Conservation (phyloP, 192 early-diverging fungal species). For the Diversispora epigaea region DNA sequence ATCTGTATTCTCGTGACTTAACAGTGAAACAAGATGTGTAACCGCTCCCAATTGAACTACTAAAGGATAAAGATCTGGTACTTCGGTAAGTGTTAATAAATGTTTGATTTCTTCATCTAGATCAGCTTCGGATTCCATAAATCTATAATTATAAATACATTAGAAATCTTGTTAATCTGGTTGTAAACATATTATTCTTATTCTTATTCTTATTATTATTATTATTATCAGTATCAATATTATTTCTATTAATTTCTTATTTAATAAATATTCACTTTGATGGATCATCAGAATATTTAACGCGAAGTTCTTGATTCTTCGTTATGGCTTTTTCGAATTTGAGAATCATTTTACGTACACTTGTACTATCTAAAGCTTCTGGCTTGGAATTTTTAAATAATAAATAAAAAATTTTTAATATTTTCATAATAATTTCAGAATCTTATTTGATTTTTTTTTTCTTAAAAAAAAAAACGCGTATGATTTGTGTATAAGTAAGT, state of each 20-base stretch:
- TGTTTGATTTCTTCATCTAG: conserved; percentile 87
- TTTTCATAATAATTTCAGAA: too few relatives aligned
- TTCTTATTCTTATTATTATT: not conserved
- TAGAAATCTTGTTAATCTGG: too few relatives aligned
- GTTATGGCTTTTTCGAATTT: conserved; percentile 83
- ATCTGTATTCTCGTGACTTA: conserved; percentile 94
- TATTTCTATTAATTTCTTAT: not conserved
- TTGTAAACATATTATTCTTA: not conserved
- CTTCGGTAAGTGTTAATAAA: conserved; percentile 72
- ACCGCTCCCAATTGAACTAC: conserved; percentile 70
- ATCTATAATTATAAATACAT: conserved; percentile 44
- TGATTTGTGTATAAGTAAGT: not conserved
- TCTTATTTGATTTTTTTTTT: not conserved
- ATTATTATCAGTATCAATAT: not conserved
- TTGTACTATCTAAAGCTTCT: conserved; percentile 57
- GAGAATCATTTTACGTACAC: conserved; percentile 74
- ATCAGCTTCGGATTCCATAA: conserved; percentile 95
- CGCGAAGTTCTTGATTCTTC: conserved; percentile 85
- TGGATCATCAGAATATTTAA: conserved; percentile 75
- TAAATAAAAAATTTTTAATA: not conserved
- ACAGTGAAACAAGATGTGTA: conserved; percentile 65
- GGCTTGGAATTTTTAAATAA: conserved; percentile 10
- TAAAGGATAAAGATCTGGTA: conserved; percentile 74
- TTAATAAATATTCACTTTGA: conserved; percentile 39
- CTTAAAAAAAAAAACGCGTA: not conserved